Percentiles rank a stretch among this genome's conserved stretches.
These are phyloP conservation scores for Cucumis variabilis DNA, from an alignment of 331 rosid genomes.

Conservation along the genomic window DNA sequence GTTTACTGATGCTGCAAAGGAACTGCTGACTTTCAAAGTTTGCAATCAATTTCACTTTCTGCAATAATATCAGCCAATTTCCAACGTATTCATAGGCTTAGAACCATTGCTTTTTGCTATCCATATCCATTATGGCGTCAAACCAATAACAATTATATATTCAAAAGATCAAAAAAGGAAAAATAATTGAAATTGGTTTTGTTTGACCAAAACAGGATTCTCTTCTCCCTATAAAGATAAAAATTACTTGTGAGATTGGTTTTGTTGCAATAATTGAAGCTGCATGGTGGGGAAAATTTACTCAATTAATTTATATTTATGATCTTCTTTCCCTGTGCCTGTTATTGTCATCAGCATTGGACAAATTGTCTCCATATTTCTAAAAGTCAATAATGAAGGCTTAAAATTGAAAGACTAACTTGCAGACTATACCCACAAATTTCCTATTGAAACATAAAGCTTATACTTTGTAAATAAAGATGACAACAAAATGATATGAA, in stretches of 20 bases:
- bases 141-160: neutral
- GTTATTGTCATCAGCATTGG: neutral
- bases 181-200: neutral
- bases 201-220: conserved; percentile 4
- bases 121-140: neutral
- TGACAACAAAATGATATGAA: neutral
- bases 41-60: no score
- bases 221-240: neutral
- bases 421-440: neutral
- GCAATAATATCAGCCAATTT: neutral
- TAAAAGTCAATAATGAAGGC: neutral
- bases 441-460: neutral
- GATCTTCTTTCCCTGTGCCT: neutral
- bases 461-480: conserved; percentile 4
- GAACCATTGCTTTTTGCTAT: neutral
- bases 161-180: neutral
- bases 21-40: neutral
- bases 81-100: conserved; percentile 7
- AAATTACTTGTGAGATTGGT: neutral
- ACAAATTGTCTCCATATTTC: conserved; percentile 1
- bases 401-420: neutral
- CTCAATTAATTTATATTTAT: neutral
- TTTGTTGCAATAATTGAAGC: conserved; percentile 12
- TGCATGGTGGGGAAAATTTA: neutral
- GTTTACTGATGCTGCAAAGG: neutral